Conservation (phyloP, 108 stramenopile genomes). For the Fragilariopsis cylindrus region DNA sequence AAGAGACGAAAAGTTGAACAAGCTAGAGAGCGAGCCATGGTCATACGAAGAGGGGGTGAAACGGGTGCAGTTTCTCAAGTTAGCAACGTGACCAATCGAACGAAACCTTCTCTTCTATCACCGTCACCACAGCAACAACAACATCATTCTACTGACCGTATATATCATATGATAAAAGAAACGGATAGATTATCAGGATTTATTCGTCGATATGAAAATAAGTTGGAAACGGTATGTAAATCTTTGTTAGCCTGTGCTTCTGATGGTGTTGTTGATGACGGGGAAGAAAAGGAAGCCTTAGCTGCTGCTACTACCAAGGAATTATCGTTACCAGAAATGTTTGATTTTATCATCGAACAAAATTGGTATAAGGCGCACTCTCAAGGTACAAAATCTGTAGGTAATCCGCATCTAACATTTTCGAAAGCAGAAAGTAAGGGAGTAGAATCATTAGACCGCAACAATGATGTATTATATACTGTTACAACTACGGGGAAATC, state of each 20-base stretch:
- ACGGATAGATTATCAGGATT: conserved; percentile 30
- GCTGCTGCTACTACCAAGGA: not conserved
- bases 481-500: conserved; percentile 17
- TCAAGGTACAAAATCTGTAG: not conserved
- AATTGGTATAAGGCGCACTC: conserved; percentile 31
- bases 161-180: conserved; percentile 29
- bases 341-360: conserved; percentile 16
- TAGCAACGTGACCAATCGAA: not conserved
- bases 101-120: not conserved
- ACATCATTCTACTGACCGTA: not conserved
- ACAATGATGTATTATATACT: not conserved
- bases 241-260: conserved; percentile 28
- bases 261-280: not conserved
- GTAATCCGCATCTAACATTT: conserved; percentile 3
- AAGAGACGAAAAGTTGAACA: conserved; percentile 29
- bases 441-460: not conserved
- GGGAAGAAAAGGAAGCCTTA: conserved; percentile 12
- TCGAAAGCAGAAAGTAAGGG: not conserved
- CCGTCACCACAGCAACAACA: conserved; percentile 2
- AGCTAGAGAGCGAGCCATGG: conserved; percentile 19
- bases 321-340: conserved; percentile 23
- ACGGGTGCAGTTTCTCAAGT: not conserved
- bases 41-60: conserved; percentile 7
- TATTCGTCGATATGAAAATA: conserved; percentile 35
- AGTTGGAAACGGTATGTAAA: conserved; percentile 35